A percentile compares a stretch with the other conserved stretches of the same genome.
phyloP scores from a whole-genome alignment of 257 asterid species.

The Cynanchum wilfordii region DNA sequence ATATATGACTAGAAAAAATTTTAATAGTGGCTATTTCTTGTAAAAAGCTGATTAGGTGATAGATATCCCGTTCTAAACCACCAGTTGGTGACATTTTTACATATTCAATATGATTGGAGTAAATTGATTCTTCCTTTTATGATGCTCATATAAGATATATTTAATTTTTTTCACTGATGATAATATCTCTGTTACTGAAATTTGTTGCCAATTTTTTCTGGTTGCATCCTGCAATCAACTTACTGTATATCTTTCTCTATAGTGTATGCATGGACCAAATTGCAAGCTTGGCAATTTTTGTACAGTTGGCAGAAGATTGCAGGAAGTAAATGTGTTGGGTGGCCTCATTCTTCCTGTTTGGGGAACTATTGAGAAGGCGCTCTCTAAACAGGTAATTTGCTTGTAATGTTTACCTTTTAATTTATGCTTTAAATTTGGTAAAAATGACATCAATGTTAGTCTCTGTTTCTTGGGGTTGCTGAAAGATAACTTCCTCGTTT shows the following conservation, averaged over 20 bases:
- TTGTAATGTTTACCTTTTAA: conserved; percentile 10
- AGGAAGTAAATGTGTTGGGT: conserved; percentile 92
- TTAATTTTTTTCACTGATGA: not conserved
- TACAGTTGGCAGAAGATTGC: conserved; percentile 83
- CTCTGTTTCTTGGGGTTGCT: not conserved
- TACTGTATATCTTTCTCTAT: conserved; percentile 30
- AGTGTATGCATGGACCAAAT: conserved; percentile 99
- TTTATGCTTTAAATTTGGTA: conserved; percentile 4
- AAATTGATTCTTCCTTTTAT: not conserved
- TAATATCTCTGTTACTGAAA: not conserved
- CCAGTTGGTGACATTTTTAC: not conserved
- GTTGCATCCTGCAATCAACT: conserved; percentile 19
- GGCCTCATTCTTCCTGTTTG: conserved; percentile 98
- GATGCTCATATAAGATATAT: not conserved
- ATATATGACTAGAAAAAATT: not conserved
- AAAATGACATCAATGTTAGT: not conserved
- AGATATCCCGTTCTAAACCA: not conserved
- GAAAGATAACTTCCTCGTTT: not conserved
- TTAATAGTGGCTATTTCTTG: not conserved
- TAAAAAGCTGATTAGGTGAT: not conserved
- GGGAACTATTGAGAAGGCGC: conserved; percentile 93
- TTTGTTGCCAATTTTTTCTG: conserved; percentile 8
- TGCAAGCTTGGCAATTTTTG: conserved; percentile 83
- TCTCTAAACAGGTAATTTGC: conserved; percentile 72
- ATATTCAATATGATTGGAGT: not conserved